These are phyloP conservation scores for Grifola frondosa DNA, from an alignment of 1,284 basidiomycete species.

Conservation along the genomic window DNA sequence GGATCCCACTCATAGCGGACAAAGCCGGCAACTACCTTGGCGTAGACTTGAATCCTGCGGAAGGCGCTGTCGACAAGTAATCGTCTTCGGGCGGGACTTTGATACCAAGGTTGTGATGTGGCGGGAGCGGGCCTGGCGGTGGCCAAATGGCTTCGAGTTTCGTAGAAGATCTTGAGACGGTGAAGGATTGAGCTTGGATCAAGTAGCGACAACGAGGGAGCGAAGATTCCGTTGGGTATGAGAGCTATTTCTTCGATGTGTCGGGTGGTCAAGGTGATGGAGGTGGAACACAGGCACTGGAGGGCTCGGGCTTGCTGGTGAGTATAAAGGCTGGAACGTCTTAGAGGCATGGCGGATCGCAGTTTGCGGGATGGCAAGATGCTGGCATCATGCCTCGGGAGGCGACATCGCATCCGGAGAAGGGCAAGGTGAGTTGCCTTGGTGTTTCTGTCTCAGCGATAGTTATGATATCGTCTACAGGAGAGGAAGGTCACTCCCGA, in stretches of 20 bases:
- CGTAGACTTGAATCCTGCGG: constrained; percentile 88
- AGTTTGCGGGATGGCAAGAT: constrained; percentile 83
- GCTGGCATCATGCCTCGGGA: constrained; percentile 63
- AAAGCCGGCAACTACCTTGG: constrained; percentile 96
- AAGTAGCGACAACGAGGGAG: constrained; percentile 56
- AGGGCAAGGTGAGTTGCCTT: constrained; percentile 46
- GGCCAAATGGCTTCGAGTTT: constrained; percentile 94
- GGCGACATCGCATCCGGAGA: constrained; percentile 37
- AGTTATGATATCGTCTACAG: constrained; percentile 8
- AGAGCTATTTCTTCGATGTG: constrained; percentile 82
- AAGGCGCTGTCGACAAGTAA: constrained; percentile 85
- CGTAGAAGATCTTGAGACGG: constrained; percentile 91
- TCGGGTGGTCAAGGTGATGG: constrained; percentile 73
- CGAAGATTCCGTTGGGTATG: constrained; percentile 85
- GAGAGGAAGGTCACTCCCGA: constrained; percentile 30
- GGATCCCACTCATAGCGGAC: constrained; percentile 94
- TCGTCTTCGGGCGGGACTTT: constrained; percentile 97
- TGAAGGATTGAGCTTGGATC: constrained; percentile 82
- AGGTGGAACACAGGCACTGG: constrained; percentile 69
- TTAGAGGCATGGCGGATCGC: constrained; percentile 86
- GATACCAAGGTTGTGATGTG: constrained; percentile 97
- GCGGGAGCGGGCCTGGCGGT: constrained; percentile 89
- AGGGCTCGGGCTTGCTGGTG: constrained; percentile 71
- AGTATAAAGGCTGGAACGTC: constrained; percentile 88
- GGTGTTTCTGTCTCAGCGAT: neutral